Evolutionary conservation across 1,139 yeast species (phyloP).

Genomic region (Protomyces gravidus): DNA sequence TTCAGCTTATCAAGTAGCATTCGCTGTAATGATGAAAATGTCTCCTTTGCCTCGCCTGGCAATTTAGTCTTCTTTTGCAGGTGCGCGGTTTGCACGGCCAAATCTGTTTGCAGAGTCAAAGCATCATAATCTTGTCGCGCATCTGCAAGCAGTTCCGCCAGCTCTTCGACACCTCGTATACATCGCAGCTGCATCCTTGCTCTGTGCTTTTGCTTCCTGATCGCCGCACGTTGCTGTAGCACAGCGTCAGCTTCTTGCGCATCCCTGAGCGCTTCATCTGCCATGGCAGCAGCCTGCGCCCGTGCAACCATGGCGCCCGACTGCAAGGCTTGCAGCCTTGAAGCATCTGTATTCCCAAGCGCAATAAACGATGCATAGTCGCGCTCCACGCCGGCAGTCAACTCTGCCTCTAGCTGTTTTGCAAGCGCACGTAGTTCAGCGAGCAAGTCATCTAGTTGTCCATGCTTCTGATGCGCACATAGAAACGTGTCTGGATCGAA

Average conservation of each 20-base stretch:
- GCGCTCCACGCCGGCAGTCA: slow-evolving; percentile 15
- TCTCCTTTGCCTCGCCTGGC: not conserved
- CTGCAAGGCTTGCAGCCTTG: slow-evolving; percentile 7
- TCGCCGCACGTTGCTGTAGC: not conserved
- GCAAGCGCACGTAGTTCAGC: slow-evolving; percentile 17
- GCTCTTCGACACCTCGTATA: not conserved
- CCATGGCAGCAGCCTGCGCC: not conserved
- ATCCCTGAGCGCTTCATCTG: not conserved
- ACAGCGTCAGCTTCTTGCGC: not conserved
- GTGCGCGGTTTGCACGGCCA: not conserved
- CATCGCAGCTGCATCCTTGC: not conserved
- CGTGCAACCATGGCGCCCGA: not conserved
- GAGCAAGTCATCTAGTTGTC: slow-evolving; percentile 19
- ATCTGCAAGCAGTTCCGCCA: not conserved
- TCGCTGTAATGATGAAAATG: not conserved
- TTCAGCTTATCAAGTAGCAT: not conserved
- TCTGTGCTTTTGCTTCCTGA: not conserved
- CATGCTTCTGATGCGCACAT: slow-evolving; percentile 16
- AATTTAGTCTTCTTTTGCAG: not conserved
- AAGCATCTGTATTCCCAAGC: slow-evolving; percentile 16
- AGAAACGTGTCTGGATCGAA: slow-evolving; percentile 18
- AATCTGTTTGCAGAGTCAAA: not conserved
- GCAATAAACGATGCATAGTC: slow-evolving; percentile 21
- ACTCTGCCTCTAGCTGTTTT: slow-evolving; percentile 6
- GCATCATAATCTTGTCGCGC: not conserved